phyloP scores from a whole-genome alignment of 2,329 filamentous ascomycete genomes.

The Pseudogymnoascus sp. region DNA sequence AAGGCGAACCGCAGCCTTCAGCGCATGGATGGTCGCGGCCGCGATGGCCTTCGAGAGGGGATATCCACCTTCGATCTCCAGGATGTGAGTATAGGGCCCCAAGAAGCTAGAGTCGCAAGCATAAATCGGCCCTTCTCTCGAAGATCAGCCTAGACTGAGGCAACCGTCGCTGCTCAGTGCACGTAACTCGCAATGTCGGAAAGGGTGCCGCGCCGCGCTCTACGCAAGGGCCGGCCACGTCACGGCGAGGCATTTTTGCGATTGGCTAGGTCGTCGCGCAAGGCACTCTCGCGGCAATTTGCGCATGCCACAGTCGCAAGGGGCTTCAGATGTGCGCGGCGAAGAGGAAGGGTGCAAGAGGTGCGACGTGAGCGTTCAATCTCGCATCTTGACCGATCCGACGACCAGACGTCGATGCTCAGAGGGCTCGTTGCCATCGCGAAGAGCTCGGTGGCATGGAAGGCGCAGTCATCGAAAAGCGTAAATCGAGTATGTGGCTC shows the following conservation, averaged over 20 bases:
- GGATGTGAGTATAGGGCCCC: no score
- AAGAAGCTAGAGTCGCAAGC: no score
- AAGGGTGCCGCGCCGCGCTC: background rate
- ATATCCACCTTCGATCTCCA: no score
- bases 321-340: background rate
- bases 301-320: slow-evolving; percentile 2
- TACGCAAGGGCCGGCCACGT: slow-evolving; percentile 6
- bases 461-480: background rate
- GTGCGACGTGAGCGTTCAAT: background rate
- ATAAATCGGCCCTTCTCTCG: background rate
- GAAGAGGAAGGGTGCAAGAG: background rate
- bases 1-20: no score
- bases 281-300: slow-evolving; percentile 3
- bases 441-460: background rate
- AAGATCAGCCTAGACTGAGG: background rate
- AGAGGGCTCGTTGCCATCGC: background rate
- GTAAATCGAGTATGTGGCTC: no score
- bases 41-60: no score
- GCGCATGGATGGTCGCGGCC: no score
- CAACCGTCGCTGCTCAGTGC: background rate
- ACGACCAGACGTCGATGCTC: background rate
- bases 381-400: slow-evolving; percentile 6
- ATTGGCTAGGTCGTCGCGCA: slow-evolving; percentile 7
- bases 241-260: slow-evolving; percentile 5
- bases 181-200: background rate